Conservation (phyloP, 768 basidiomycete genomes). For the Lactarius pseudohatsudake region DNA sequence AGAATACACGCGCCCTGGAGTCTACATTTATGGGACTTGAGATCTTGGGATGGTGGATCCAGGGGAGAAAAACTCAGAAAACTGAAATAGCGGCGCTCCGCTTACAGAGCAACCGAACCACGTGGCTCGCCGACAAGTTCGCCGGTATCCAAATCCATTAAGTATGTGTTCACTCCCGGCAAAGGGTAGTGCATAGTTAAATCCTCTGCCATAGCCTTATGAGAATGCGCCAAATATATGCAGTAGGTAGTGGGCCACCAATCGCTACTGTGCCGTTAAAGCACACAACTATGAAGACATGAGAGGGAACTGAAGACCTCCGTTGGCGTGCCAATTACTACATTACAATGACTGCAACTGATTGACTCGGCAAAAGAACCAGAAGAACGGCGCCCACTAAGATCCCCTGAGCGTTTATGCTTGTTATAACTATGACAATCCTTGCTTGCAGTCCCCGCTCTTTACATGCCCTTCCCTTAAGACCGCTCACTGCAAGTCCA, state of each 20-base stretch:
- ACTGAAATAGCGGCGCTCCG: neutral
- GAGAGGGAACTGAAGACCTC: neutral
- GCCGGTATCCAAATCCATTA: neutral
- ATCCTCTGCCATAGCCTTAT: neutral
- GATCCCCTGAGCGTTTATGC: conserved; percentile 12
- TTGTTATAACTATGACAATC: conserved; percentile 17
- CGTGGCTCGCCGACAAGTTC: neutral
- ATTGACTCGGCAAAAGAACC: conserved; percentile 17
- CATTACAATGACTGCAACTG: conserved; percentile 15
- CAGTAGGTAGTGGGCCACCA: neutral
- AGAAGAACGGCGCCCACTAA: neutral
- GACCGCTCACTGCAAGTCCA: neutral
- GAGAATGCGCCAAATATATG: neutral
- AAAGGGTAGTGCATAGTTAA: neutral
- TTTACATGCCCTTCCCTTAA: neutral
- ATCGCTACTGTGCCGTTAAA: neutral
- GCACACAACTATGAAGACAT: neutral
- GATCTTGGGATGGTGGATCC: neutral
- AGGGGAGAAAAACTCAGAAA: neutral
- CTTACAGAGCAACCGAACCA: neutral
- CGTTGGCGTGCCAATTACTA: neutral
- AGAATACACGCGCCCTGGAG: neutral
- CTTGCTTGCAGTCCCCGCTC: neutral
- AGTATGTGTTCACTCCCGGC: neutral
- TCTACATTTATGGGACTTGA: neutral